Percentiles rank a stretch among this genome's conserved stretches.
These are phyloP conservation scores for Teunomyces atbi DNA, from an alignment of 805 yeast genomes.

Conservation along the genomic window DNA sequence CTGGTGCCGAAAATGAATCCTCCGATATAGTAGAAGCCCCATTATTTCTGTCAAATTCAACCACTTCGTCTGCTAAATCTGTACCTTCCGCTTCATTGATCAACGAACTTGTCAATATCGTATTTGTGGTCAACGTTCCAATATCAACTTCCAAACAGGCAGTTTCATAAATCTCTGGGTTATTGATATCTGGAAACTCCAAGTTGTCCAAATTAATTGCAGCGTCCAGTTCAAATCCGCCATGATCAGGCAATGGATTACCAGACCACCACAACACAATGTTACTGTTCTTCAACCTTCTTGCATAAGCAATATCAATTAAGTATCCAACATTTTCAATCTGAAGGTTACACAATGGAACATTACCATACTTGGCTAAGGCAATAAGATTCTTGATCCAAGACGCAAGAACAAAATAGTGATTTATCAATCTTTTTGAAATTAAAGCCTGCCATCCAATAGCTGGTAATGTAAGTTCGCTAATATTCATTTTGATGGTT, in stretches of 20 bases:
- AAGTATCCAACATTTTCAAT: conserved; percentile 74
- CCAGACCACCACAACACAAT: conserved; percentile 94
- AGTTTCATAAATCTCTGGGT: conserved; percentile 74
- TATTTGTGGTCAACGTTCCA: conserved; percentile 78
- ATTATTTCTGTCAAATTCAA: conserved; percentile 32
- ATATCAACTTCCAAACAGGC: conserved; percentile 78
- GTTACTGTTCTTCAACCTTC: conserved; percentile 62
- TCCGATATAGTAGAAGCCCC: conserved; percentile 61
- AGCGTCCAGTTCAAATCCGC: conserved; percentile 71
- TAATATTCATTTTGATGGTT: conserved; percentile 55
- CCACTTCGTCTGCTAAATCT: conserved; percentile 56
- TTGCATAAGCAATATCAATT: conserved; percentile 84
- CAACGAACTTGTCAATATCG: conserved; percentile 78
- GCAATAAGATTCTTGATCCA: conserved; percentile 68
- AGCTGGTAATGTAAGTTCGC: conserved; percentile 64
- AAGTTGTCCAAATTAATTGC: conserved; percentile 54
- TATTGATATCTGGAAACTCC: conserved; percentile 69
- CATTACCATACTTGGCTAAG: conserved; percentile 67
- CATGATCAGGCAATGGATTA: conserved; percentile 75
- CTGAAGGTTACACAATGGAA: conserved; percentile 84
- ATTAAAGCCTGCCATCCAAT: conserved; percentile 78
- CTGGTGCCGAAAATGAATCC: conserved; percentile 77
- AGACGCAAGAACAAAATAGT: conserved; percentile 67
- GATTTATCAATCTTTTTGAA: conserved; percentile 63
- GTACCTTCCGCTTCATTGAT: conserved; percentile 88